Base-by-base conservation (phyloP, 371 early-diverging fungal species). In the Lichtheimia ramosa region DNA sequence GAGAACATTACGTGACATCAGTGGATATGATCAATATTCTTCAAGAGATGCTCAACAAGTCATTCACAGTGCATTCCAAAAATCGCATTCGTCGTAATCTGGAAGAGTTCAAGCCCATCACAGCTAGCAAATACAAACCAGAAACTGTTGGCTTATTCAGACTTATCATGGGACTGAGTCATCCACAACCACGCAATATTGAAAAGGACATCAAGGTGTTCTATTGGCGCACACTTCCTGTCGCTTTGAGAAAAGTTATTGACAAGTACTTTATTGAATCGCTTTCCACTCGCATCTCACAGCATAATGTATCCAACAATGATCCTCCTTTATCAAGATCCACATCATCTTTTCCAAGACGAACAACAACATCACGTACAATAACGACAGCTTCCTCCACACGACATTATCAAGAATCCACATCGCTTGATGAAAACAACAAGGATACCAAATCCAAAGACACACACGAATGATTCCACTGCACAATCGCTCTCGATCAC, bases 191-290 rank as follows among this genome's bases (percentile, higher is more conserved):
- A 21, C 70, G 94, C 21, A 91, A 92, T 63, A 92, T 92, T 57
- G 93, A 92, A 66, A 93, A 93, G 65, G 92, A 92, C 58, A 88
- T 92, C 72, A 92, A 92, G 70, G 89, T 92, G 1, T 92, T 91
- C 68, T 82, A 83, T 14, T 92, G 93, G 93, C 74, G 81, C 52
- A 79, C 82, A 0, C 68, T 90, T 13, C 83, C 87, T 0, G 69
- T 75, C 18, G 88, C 88, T 2, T 77, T 89, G 14, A 81, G 81
- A 52, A 91, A 91, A 63, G 86, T 91, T 59, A 83, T 91, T 23
- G 67, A 82, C 71, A 90, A 88, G 69, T 82, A 81, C 59, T 50
- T 34, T 14, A 7, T 10, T 5, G 34, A 34, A 10, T 34, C 34
- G 10, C 34, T 34, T 10, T 34, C 34, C 10, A 34, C 34, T 2